Base-by-base conservation (phyloP, 202 grass and related monocot species). In the Carex arenaria region DNA sequence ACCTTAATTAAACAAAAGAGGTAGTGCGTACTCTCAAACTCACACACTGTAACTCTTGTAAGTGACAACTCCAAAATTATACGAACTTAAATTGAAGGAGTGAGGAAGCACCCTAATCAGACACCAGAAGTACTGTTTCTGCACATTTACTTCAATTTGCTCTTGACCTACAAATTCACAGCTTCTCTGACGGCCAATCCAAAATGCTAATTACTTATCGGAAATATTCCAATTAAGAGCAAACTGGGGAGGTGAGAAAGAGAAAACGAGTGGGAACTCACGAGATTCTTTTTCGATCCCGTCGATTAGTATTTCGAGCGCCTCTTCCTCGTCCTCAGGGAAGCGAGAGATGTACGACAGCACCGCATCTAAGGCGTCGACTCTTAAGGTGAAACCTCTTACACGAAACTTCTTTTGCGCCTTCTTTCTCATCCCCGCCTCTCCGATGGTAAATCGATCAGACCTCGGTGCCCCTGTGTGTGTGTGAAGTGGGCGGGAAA, bases 321-420 rank as follows among this genome's bases (percentile, higher is more conserved):
- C 90, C 53, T 93, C 95, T 54, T 98, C 92, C 86, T 98, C 92
- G 54, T 89, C 90, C 64, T 89, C 89, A 10, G 92, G 92, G 72
- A 95, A 98, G 55, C 86, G 90, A 9, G 87, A 84, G 4, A 98
- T 71, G 89, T 90, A 98, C 45, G 80, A 80, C 56, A 93, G 82
- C 8, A 85, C 87, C 76, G 91, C 92, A 71, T 94, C 95, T 74
- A 98, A 87, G 70, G 92, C 92, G 20, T 93, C 87, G 5, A 98
- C 95, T 79, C 93, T 94, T 80, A 98, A 87, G 82, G 90, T 94
- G 79, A 98, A 98, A 13, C 95, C 95, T 14, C 90, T 91, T 31
- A 98, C 62, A 49, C 83, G 85, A 60, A 93, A 95, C 80, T 94
- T 98, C 69, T 87, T 90, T 74, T 94, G 92, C 15, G 94, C 87